Percentiles rank a stretch among this genome's conserved stretches.
phyloP scores from a whole-genome alignment of 2,329 filamentous ascomycete species.

The Phaeosphaeria sp. region DNA sequence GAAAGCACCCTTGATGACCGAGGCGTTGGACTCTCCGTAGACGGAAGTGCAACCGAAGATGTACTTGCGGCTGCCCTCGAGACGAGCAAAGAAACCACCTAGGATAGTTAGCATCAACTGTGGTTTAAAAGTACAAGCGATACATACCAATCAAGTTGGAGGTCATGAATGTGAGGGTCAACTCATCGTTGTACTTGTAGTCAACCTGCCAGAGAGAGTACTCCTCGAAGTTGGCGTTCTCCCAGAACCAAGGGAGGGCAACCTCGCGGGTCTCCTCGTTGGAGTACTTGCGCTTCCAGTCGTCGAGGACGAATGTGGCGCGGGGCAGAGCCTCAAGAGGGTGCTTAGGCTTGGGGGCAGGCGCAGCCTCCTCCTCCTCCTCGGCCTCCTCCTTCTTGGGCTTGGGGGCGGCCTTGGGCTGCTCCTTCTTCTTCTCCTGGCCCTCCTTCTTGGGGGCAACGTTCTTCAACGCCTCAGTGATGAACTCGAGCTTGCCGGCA shows the following conservation, averaged over 20 bases:
- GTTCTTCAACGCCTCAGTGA: slow-evolving; percentile 81
- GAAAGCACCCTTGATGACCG: slow-evolving; percentile 90
- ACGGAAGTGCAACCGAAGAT: slow-evolving; percentile 91
- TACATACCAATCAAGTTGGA: slow-evolving; percentile 86
- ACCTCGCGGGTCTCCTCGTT: slow-evolving; percentile 85
- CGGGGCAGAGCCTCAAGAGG: slow-evolving; percentile 84
- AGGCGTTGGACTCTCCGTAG: slow-evolving; percentile 87
- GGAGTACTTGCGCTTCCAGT: slow-evolving; percentile 99
- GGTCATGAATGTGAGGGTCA: slow-evolving; percentile 98
- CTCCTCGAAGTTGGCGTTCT: slow-evolving; percentile 91
- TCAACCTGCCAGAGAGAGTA: slow-evolving; percentile 94
- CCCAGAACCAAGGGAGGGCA: slow-evolving; percentile 97
- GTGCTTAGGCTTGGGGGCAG: slow-evolving; percentile 93
- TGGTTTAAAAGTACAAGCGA: neutral
- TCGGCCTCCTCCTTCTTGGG: slow-evolving; percentile 64
- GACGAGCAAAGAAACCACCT: slow-evolving; percentile 94
- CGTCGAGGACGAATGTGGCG: slow-evolving; percentile 83
- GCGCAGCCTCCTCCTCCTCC: slow-evolving; percentile 65
- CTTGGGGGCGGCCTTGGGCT: slow-evolving; percentile 62
- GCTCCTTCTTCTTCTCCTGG: slow-evolving; percentile 75
- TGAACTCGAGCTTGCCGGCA: slow-evolving; percentile 74
- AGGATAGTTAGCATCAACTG: slow-evolving; percentile 15
- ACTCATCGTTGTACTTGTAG: slow-evolving; percentile 99
- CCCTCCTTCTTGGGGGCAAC: slow-evolving; percentile 73
- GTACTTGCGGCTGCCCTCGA: slow-evolving; percentile 98